phyloP scores from a whole-genome alignment of 352 stramenopile genomes.

The Aphanomyces stellatus region DNA sequence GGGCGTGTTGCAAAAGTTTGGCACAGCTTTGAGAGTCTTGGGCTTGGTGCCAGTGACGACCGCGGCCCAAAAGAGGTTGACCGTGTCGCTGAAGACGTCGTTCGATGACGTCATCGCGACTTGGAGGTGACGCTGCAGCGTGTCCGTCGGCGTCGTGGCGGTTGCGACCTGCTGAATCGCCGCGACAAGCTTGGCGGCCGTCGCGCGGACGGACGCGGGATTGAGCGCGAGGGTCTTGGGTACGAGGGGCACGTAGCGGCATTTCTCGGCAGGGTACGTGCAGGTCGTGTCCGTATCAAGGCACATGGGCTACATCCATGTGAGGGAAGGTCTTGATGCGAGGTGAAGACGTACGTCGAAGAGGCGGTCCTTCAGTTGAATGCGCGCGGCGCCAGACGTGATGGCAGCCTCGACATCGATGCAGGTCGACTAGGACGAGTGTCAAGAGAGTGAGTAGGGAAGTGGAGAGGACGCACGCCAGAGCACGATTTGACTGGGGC shows the following conservation, averaged over 20 bases:
- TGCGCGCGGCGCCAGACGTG: not conserved
- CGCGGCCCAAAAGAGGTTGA: not conserved
- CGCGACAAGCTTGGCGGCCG: not conserved
- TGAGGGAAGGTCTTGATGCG: not conserved
- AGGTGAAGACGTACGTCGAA: slow-evolving; percentile 1
- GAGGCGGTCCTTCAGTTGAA: not conserved
- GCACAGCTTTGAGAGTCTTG: not conserved
- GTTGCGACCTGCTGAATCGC: not conserved
- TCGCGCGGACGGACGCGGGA: not conserved
- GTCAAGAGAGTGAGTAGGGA: not conserved
- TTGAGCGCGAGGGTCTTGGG: not conserved
- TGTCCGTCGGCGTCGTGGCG: not conserved
- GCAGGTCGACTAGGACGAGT: not conserved
- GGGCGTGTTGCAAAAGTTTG: not conserved
- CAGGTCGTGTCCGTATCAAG: not conserved
- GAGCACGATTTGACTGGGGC: not conserved
- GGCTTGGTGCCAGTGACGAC: not conserved
- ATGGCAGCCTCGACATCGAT: not conserved
- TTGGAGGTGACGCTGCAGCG: not conserved
- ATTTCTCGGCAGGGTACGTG: slow-evolving; percentile 3
- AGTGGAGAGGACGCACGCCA: not conserved
- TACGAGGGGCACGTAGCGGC: slow-evolving; percentile 2
- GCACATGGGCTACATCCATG: not conserved
- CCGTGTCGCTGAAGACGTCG: slow-evolving; percentile 7
- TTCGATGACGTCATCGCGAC: not conserved